Percentiles rank a stretch among this genome's conserved stretches.
These are phyloP conservation scores for Nannochloropsis oceanica DNA, from an alignment of 108 stramenopile genomes.

Conservation along the genomic window DNA sequence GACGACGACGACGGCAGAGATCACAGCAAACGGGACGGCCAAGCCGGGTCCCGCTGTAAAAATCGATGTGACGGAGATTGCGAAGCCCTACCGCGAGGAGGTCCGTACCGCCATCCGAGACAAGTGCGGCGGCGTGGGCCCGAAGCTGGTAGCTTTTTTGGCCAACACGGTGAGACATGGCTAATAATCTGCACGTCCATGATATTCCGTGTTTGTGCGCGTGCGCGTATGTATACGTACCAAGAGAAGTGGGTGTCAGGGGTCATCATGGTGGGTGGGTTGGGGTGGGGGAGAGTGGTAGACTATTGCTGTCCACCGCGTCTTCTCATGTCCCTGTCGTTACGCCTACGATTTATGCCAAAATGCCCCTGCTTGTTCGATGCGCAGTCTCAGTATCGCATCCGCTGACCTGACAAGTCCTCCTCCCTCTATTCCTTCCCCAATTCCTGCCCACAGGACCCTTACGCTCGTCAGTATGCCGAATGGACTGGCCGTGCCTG, in stretches of 20 bases:
- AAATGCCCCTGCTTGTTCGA: too few species aligned
- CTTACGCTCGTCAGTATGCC: slow-evolving; percentile 76
- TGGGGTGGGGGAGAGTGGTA: too few species aligned
- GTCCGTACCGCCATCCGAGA: slow-evolving; percentile 54
- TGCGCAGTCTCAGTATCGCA: too few species aligned
- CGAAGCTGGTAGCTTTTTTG: slow-evolving; percentile 78
- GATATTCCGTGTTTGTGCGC: too few species aligned
- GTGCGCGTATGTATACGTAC: too few species aligned
- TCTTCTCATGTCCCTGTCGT: too few species aligned
- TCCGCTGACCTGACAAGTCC: neutral
- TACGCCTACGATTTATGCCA: too few species aligned
- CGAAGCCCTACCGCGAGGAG: slow-evolving; percentile 71
- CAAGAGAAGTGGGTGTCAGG: too few species aligned
- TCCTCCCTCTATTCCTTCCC: too few species aligned
- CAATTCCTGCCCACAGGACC: slow-evolving; percentile 56
- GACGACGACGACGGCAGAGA: neutral
- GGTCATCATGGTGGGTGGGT: too few species aligned
- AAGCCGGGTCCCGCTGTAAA: slow-evolving; percentile 23
- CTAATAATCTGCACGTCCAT: too few species aligned
- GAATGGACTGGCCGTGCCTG: slow-evolving; percentile 89
- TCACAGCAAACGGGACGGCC: neutral
- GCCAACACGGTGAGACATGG: slow-evolving; percentile 1
- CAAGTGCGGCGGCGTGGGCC: slow-evolving; percentile 57
- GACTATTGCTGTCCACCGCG: too few species aligned
- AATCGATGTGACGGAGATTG: slow-evolving; percentile 59